Conservation (phyloP, 768 basidiomycete species). For the Crucibulum laeve region DNA sequence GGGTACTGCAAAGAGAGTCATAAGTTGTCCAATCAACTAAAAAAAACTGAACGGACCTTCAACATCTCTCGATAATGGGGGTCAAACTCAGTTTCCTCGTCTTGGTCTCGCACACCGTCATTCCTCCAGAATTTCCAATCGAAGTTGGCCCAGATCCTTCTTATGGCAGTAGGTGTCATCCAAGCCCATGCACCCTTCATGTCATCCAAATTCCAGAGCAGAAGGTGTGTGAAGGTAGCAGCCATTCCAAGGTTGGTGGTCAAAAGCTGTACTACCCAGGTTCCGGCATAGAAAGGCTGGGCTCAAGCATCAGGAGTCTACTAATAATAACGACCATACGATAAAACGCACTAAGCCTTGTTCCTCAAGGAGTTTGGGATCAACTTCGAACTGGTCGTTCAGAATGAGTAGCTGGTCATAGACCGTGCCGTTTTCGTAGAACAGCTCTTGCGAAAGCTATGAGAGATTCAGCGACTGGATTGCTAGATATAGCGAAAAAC, state of each 20-base stretch:
- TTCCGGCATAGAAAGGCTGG: slow-evolving; percentile 44
- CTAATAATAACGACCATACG: not conserved
- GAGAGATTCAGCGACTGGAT: slow-evolving; percentile 21
- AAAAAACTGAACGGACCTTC: slow-evolving; percentile 23
- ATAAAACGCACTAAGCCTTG: slow-evolving; percentile 30
- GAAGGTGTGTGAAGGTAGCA: slow-evolving; percentile 42
- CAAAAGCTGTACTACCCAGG: slow-evolving; percentile 41
- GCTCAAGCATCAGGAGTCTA: not conserved
- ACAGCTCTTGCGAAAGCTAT: slow-evolving; percentile 49
- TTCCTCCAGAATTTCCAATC: slow-evolving; percentile 39
- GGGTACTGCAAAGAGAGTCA: slow-evolving; percentile 31
- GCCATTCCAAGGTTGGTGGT: slow-evolving; percentile 42
- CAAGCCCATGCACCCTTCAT: slow-evolving; percentile 40
- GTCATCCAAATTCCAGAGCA: slow-evolving; percentile 42
- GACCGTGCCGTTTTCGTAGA: slow-evolving; percentile 39
- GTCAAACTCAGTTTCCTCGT: slow-evolving; percentile 26
- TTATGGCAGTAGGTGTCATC: slow-evolving; percentile 31
- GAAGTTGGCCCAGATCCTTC: slow-evolving; percentile 26
- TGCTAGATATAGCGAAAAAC: not conserved
- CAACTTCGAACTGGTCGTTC: slow-evolving; percentile 37
- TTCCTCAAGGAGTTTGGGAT: slow-evolving; percentile 30
- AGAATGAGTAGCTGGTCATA: slow-evolving; percentile 47
- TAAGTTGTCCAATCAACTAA: not conserved
- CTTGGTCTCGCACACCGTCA: slow-evolving; percentile 30
- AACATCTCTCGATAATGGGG: slow-evolving; percentile 51